Conservation (phyloP, 2,329 filamentous ascomycete species). For the Claviceps purpurea region DNA sequence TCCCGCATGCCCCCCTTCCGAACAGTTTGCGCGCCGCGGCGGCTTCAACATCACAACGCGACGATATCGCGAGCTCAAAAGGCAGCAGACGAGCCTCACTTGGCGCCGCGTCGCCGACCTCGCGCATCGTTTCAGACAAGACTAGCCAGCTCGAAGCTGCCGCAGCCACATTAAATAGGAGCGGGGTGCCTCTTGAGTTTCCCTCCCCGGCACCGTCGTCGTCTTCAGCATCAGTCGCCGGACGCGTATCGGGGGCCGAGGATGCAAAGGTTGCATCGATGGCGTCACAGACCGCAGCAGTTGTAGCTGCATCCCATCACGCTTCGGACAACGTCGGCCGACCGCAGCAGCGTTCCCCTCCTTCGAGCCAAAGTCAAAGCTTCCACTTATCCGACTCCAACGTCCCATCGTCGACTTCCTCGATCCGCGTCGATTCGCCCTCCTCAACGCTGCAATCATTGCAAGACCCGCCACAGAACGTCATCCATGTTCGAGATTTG, state of each 20-base stretch:
- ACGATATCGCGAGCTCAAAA: conserved; percentile 5
- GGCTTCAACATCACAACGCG: conserved; percentile 10
- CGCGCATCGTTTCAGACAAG: not conserved
- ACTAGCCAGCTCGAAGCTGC: not conserved
- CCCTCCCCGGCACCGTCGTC: conserved; percentile 43
- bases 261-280: conserved; percentile 33
- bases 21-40: conserved; percentile 13
- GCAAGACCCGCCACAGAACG: conserved; percentile 26
- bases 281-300: conserved; percentile 27
- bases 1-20: conserved; percentile 15
- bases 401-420: conserved; percentile 1
- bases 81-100: not conserved
- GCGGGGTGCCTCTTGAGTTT: conserved; percentile 31
- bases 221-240: conserved; percentile 22
- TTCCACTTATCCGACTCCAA: conserved; percentile 17
- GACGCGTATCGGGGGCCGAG: conserved; percentile 23
- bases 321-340: conserved; percentile 8
- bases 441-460: conserved; percentile 4
- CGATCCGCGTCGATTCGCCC: not conserved
- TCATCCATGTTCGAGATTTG: conserved; percentile 74
- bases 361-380: conserved; percentile 20
- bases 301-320: conserved; percentile 11
- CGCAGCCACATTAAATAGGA: conserved; percentile 16
- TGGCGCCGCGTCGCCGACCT: not conserved
- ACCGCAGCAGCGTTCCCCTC: conserved; percentile 22